phyloP scores from a whole-genome alignment of 2,329 filamentous ascomycete genomes.

The Phyllosticta paracitricarpa region DNA sequence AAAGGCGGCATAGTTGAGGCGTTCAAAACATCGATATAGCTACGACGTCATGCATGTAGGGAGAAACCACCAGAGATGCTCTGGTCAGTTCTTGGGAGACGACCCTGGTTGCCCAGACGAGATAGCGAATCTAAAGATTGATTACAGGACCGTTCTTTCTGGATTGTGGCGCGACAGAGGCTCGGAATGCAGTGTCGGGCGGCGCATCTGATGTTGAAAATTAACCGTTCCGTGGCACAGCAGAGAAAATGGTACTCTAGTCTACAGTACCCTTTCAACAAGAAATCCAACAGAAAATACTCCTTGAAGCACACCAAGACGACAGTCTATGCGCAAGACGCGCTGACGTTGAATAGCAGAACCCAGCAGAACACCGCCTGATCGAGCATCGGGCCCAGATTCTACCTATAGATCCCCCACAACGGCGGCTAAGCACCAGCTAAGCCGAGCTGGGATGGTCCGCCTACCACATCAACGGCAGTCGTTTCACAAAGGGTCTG shows the following conservation, averaged over 20 bases:
- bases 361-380: no score
- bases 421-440: not conserved
- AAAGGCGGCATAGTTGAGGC: conserved; percentile 6
- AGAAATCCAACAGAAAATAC: no score
- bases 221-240: no score
- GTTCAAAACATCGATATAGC: not conserved
- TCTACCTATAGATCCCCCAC: not conserved
- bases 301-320: no score
- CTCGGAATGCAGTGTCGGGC: no score
- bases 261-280: no score
- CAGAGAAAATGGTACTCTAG: no score
- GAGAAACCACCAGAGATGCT: not conserved
- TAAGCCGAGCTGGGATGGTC: not conserved
- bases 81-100: not conserved
- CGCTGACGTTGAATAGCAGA: no score
- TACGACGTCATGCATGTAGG: not conserved
- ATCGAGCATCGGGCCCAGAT: no score
- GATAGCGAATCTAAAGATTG: not conserved
- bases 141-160: not conserved
- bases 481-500: not conserved
- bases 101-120: not conserved
- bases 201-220: no score
- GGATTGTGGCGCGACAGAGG: not conserved
- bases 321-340: no score
- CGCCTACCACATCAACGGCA: not conserved